These are phyloP conservation scores for Terfezia boudieri DNA, from an alignment of 495 filamentous ascomycete genomes.

Conservation along the genomic window DNA sequence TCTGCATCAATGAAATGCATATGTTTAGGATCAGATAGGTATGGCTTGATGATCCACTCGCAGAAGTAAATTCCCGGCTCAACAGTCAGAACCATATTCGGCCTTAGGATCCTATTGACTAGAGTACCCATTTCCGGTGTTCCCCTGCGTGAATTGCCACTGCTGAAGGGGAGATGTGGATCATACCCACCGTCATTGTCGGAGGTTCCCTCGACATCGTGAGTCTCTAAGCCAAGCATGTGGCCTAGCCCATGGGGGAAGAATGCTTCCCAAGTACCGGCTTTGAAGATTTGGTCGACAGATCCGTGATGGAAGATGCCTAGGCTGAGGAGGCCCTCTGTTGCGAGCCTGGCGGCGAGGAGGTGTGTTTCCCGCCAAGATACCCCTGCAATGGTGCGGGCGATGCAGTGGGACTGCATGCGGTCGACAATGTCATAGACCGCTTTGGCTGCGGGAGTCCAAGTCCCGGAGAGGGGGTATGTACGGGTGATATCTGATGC, in stretches of 20 bases:
- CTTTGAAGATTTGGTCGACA: constrained; percentile 38
- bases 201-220: constrained; percentile 43
- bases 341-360: constrained; percentile 48
- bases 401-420: constrained; percentile 67
- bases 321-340: constrained; percentile 43
- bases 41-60: constrained; percentile 34
- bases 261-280: constrained; percentile 53
- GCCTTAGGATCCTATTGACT: constrained; percentile 27
- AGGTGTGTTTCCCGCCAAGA: constrained; percentile 44
- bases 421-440: constrained; percentile 56
- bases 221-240: constrained; percentile 74
- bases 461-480: constrained; percentile 45
- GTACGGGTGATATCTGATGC: constrained; percentile 81
- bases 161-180: constrained; percentile 17
- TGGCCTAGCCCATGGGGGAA: constrained; percentile 85
- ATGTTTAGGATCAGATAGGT: constrained; percentile 36
- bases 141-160: not conserved
- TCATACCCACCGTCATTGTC: constrained; percentile 16
- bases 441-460: constrained; percentile 39
- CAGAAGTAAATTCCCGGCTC: constrained; percentile 75
- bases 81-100: constrained; percentile 63
- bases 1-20: constrained; percentile 49
- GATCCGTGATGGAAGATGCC: constrained; percentile 40
- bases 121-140: not conserved
- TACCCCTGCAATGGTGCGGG: constrained; percentile 38